These are phyloP conservation scores for Epichloe brachyelytri DNA, from an alignment of 2,329 filamentous ascomycete genomes.

Conservation along the genomic window DNA sequence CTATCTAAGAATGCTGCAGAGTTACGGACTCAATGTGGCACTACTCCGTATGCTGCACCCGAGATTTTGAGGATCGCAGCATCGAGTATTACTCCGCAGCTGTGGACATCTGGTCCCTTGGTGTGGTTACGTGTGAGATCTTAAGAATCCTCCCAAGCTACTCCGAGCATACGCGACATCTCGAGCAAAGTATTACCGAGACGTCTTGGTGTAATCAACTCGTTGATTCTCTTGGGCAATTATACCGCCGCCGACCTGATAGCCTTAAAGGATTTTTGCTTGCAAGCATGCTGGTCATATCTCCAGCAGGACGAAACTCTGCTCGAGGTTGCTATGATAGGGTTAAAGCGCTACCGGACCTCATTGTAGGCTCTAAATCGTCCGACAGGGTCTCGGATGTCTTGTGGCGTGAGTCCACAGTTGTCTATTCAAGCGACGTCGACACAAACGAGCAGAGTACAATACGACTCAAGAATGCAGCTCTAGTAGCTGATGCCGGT, in stretches of 20 bases:
- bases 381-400: constrained; percentile 2
- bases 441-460: too few relatives aligned
- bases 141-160: constrained; percentile 1
- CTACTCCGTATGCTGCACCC: constrained; percentile 77
- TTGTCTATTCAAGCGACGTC: background rate
- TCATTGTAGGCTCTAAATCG: constrained; percentile 1
- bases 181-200: background rate
- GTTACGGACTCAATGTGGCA: constrained; percentile 79
- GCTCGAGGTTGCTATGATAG: background rate
- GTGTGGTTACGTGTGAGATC: constrained; percentile 45
- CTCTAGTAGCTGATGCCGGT: too few relatives aligned
- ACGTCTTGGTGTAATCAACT: constrained; percentile 3
- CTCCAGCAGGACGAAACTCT: background rate
- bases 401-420: background rate
- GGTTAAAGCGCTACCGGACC: background rate
- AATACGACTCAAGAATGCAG: too few relatives aligned
- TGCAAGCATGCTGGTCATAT: constrained; percentile 3
- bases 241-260: constrained; percentile 1
- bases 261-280: constrained; percentile 1
- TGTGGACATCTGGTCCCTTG: constrained; percentile 85
- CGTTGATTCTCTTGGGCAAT: background rate
- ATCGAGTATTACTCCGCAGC: constrained; percentile 70
- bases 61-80: constrained; percentile 44
- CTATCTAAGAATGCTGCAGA: constrained; percentile 88
- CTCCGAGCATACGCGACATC: background rate